Evolutionary conservation across 148 eudicot genomes (phyloP).

Genomic region (Camellia sinensis): DNA sequence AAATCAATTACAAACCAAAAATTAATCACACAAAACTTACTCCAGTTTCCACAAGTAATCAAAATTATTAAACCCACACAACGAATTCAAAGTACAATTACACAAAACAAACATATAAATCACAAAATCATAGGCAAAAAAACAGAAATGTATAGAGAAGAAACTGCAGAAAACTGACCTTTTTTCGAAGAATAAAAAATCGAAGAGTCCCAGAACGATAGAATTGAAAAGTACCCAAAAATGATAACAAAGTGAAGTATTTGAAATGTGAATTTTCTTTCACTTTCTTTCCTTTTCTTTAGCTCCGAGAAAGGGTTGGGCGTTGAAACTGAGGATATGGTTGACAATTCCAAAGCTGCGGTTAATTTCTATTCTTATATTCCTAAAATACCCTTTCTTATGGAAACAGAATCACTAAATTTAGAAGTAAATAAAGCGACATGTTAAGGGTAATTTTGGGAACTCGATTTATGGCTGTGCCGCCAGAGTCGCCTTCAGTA

Average conservation of each 20-base stretch:
- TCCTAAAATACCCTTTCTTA: background rate
- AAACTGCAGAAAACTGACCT: background rate
- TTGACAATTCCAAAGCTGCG: background rate
- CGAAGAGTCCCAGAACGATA: background rate
- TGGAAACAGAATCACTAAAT: background rate
- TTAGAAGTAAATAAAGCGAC: background rate
- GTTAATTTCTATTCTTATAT: background rate
- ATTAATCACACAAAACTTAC: background rate
- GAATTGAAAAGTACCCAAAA: background rate
- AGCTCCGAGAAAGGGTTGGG: background rate
- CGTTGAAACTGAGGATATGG: background rate
- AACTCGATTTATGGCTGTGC: background rate
- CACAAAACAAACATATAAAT: background rate
- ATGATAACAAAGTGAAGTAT: background rate
- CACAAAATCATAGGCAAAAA: background rate
- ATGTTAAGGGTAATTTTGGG: background rate
- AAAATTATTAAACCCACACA: background rate
- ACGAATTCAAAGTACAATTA: background rate
- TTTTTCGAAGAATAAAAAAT: background rate
- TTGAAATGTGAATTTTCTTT: slow-evolving; percentile 6
- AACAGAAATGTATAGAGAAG: background rate
- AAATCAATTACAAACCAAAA: background rate
- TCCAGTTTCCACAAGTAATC: background rate
- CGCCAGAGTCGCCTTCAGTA: background rate
- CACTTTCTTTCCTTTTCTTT: background rate